Percentiles rank a stretch among this genome's conserved stretches.
These are phyloP conservation scores for Hanseniaspora jakobsenii DNA, from an alignment of 805 yeast genomes.

Conservation along the genomic window DNA sequence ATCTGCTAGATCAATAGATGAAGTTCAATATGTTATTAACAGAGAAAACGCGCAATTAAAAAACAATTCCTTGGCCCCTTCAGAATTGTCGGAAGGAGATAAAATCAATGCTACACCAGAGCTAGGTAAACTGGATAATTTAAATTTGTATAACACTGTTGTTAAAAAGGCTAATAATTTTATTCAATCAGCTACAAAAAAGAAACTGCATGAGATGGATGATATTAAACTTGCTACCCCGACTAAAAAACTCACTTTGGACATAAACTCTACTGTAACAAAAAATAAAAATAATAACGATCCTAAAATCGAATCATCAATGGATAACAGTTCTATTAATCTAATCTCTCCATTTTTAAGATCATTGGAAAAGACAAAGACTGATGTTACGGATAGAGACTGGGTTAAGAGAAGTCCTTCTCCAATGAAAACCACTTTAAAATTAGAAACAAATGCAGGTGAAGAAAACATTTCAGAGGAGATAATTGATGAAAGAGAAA, in stretches of 20 bases:
- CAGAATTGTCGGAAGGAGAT: not conserved
- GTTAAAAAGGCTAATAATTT: conserved; percentile 28
- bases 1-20: conserved; percentile 61
- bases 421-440: not conserved
- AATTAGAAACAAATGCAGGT: too few relatives aligned
- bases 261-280: too few relatives aligned
- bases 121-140: conserved; percentile 26
- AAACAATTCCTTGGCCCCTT: not conserved
- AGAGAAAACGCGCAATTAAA: conserved; percentile 27
- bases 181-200: conserved; percentile 24
- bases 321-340: not conserved
- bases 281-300: too few relatives aligned
- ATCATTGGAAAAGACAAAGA: conserved; percentile 13
- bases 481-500: not conserved
- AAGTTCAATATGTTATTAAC: conserved; percentile 44
- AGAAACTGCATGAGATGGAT: not conserved
- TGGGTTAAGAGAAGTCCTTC: conserved; percentile 4
- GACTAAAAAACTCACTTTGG: too few relatives aligned
- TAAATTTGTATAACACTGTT: conserved; percentile 28
- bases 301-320: too few relatives aligned
- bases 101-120: not conserved
- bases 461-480: not conserved
- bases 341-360: conserved; percentile 14
- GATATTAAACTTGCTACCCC: too few relatives aligned
- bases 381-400: conserved; percentile 4